Percentiles rank a stretch among this genome's conserved stretches.
Evolutionary conservation across 192 early-diverging fungal genomes (phyloP).

Genomic region (Pecoramyces ruminantium): DNA sequence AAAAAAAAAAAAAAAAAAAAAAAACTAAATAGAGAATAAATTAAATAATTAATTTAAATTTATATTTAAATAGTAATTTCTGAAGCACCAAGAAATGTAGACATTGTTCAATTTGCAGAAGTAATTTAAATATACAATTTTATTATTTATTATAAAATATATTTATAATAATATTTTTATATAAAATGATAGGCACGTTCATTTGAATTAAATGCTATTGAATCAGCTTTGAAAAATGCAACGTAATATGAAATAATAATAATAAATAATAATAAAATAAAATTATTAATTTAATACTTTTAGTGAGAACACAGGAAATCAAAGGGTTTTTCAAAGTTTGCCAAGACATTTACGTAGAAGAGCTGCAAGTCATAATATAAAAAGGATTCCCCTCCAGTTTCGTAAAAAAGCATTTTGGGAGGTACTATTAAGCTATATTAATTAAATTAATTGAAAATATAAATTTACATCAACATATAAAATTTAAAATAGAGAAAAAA

Average conservation of each 20-base stretch:
- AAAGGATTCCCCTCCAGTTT: slow-evolving; percentile 69
- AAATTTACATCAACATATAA: too few species aligned
- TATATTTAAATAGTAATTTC: background rate
- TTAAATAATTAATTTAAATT: too few species aligned
- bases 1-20: too few species aligned
- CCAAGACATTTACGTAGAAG: slow-evolving; percentile 81
- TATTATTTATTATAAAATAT: too few species aligned
- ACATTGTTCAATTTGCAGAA: background rate
- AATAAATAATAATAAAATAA: background rate
- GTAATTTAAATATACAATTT: background rate
- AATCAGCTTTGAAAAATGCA: background rate
- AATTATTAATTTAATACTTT: background rate
- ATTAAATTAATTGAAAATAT: too few species aligned
- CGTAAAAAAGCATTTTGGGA: slow-evolving; percentile 62
- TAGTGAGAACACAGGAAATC: slow-evolving; percentile 19
- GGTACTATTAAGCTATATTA: too few species aligned
- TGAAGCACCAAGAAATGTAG: background rate
- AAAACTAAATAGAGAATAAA: too few species aligned
- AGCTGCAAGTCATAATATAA: slow-evolving; percentile 86
- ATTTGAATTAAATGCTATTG: background rate
- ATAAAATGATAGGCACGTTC: background rate
- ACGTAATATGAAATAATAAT: background rate
- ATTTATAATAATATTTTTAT: too few species aligned
- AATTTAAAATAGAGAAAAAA: background rate
- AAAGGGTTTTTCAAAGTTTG: slow-evolving; percentile 76